phyloP scores from a whole-genome alignment of 208 protist genomes.

The Angomonas deanei region DNA sequence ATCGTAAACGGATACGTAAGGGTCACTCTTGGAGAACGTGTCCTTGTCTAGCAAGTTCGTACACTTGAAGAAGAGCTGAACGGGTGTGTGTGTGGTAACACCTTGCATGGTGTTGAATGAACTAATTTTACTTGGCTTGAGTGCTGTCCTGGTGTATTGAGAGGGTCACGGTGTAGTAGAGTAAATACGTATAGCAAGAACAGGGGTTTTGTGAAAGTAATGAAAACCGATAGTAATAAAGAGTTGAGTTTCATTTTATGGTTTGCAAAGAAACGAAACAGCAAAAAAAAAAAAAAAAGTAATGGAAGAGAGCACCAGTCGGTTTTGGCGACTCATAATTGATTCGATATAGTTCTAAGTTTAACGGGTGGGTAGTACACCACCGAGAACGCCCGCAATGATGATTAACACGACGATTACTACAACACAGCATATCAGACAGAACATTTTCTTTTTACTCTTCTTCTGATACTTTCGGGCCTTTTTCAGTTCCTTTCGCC shows the following conservation, averaged over 20 bases:
- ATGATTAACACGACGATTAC: conserved; percentile 50
- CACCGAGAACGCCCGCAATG: conserved; percentile 3
- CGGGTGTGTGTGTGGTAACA: conserved; percentile 5
- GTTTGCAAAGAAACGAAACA: no score
- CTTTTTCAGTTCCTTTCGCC: conserved; percentile 62
- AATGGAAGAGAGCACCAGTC: not conserved
- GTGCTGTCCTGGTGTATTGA: no score
- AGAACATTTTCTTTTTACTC: conserved; percentile 71
- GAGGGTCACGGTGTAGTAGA: no score
- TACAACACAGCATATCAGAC: conserved; percentile 33
- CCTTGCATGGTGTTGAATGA: no score
- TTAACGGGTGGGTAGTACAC: not conserved
- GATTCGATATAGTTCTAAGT: no score
- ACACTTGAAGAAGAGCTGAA: conserved; percentile 35
- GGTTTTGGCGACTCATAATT: no score
- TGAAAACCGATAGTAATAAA: no score
- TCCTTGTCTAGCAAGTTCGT: conserved; percentile 17
- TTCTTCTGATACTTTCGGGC: conserved; percentile 76
- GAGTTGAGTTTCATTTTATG: no score
- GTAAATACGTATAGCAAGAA: no score
- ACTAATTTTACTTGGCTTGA: no score
- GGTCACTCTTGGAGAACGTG: conserved; percentile 21
- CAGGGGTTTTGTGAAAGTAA: no score
- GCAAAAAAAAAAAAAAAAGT: not conserved
- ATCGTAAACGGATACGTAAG: conserved; percentile 18